Percentiles rank a stretch among this genome's conserved stretches.
These are phyloP conservation scores for Akanthomyces dipterigenus DNA, from an alignment of 2,329 filamentous ascomycete genomes.

Conservation along the genomic window DNA sequence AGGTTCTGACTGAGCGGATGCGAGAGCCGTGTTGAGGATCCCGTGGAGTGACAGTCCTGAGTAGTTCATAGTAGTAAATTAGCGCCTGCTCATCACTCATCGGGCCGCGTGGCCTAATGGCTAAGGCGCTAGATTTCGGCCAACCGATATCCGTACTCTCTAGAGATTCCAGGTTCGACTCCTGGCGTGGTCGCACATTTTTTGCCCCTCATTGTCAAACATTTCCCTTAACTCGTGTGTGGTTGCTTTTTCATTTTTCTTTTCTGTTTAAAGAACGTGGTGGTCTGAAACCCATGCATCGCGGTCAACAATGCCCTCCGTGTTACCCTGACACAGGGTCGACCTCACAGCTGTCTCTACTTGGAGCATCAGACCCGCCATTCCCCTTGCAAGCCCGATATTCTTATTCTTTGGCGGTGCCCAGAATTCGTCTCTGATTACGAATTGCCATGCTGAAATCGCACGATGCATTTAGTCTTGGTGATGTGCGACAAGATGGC, in stretches of 20 bases:
- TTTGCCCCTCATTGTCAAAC: background rate
- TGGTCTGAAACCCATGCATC: too few relatives aligned
- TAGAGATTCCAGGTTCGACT: slow-evolving; percentile 39
- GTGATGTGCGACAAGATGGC: background rate
- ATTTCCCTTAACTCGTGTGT: background rate
- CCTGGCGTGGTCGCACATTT: slow-evolving; percentile 32
- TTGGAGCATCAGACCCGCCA: too few relatives aligned
- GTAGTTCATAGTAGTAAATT: background rate
- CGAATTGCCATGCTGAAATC: background rate
- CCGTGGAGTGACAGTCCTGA: background rate
- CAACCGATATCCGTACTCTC: slow-evolving; percentile 19
- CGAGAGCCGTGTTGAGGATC: too few relatives aligned
- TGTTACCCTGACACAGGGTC: too few relatives aligned
- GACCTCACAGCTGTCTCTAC: too few relatives aligned
- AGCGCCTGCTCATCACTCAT: background rate
- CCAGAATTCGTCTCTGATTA: too few relatives aligned
- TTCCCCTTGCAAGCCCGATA: too few relatives aligned
- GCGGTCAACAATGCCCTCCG: too few relatives aligned
- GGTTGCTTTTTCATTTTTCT: background rate
- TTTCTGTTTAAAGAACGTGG: too few relatives aligned
- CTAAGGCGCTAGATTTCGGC: slow-evolving; percentile 38
- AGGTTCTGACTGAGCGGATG: too few relatives aligned
- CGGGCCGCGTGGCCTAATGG: slow-evolving; percentile 38
- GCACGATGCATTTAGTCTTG: too few relatives aligned
- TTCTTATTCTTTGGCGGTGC: too few relatives aligned